Evolutionary conservation across 176 grass and related monocot genomes (phyloP).

Genomic region (Tillandsia leiboldiana): DNA sequence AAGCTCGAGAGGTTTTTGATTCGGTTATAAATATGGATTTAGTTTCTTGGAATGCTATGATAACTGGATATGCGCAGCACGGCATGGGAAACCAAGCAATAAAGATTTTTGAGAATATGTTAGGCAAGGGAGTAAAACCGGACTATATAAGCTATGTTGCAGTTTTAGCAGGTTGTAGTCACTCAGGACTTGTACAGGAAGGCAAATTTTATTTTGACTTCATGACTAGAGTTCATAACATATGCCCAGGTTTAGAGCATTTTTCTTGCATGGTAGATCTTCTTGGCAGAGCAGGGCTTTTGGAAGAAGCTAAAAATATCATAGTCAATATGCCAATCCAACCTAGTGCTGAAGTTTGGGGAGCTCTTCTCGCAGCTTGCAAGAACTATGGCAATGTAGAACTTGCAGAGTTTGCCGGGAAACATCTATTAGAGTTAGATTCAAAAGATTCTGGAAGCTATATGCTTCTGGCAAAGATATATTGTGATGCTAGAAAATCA

Average conservation of each 20-base stretch:
- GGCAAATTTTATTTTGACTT: slow-evolving; percentile 77
- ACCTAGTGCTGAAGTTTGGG: slow-evolving; percentile 80
- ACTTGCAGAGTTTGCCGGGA: slow-evolving; percentile 58
- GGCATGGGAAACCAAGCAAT: slow-evolving; percentile 79
- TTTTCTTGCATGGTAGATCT: slow-evolving; percentile 97
- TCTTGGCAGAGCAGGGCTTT: slow-evolving; percentile 57
- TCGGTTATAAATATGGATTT: slow-evolving; percentile 60
- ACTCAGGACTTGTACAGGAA: slow-evolving; percentile 65
- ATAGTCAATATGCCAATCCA: slow-evolving; percentile 71
- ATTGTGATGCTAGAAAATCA: slow-evolving; percentile 67
- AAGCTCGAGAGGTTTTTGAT: slow-evolving; percentile 61
- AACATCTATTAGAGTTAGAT: slow-evolving; percentile 71
- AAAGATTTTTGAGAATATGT: slow-evolving; percentile 57
- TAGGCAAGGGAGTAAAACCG: slow-evolving; percentile 44
- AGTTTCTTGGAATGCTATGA: slow-evolving; percentile 96
- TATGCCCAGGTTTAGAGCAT: slow-evolving; percentile 72
- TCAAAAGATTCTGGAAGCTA: slow-evolving; percentile 83
- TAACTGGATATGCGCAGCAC: slow-evolving; percentile 90
- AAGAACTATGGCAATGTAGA: slow-evolving; percentile 62
- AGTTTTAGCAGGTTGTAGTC: slow-evolving; percentile 75
- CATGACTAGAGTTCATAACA: slow-evolving; percentile 51
- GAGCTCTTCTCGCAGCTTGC: slow-evolving; percentile 71
- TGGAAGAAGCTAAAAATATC: slow-evolving; percentile 69
- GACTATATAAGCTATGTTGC: slow-evolving; percentile 98
- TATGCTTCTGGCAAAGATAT: slow-evolving; percentile 81